These are phyloP conservation scores for Hortaea sp. DNA, from an alignment of 2,329 filamentous ascomycete species.

Conservation along the genomic window DNA sequence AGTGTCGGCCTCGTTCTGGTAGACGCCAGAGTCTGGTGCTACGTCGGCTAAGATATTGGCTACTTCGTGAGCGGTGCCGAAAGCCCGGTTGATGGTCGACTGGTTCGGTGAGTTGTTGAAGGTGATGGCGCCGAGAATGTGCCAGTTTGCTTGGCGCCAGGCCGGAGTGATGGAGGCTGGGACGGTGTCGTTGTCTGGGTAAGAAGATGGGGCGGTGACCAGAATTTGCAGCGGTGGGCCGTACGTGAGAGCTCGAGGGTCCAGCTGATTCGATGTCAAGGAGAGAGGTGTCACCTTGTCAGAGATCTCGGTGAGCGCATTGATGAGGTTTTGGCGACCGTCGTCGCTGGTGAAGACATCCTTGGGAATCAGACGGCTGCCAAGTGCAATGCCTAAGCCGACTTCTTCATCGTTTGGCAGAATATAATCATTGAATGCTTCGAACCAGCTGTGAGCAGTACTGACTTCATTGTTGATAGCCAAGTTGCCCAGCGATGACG, in stretches of 20 bases:
- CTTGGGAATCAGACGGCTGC: conserved; percentile 9
- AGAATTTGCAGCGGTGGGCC: conserved; percentile 9
- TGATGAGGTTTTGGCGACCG: conserved; percentile 4
- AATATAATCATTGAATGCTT: conserved; percentile 11
- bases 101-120: conserved; percentile 7
- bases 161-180: conserved; percentile 9
- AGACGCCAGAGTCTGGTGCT: conserved; percentile 12
- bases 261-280: neutral
- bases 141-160: conserved; percentile 9
- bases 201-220: conserved; percentile 10
- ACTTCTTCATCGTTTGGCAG: conserved; percentile 11
- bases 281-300: neutral
- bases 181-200: conserved; percentile 8
- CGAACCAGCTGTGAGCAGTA: conserved; percentile 6
- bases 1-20: conserved; percentile 16
- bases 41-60: conserved; percentile 5
- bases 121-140: conserved; percentile 4
- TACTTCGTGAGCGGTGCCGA: conserved; percentile 6
- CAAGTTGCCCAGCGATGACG: conserved; percentile 1
- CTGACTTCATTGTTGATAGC: conserved; percentile 6
- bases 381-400: conserved; percentile 9
- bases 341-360: conserved; percentile 2
- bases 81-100: conserved; percentile 4
- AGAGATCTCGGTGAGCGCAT: neutral
- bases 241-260: conserved; percentile 4